phyloP scores from a whole-genome alignment of 1,284 basidiomycete species.

The Papiliotrema laurentii region DNA sequence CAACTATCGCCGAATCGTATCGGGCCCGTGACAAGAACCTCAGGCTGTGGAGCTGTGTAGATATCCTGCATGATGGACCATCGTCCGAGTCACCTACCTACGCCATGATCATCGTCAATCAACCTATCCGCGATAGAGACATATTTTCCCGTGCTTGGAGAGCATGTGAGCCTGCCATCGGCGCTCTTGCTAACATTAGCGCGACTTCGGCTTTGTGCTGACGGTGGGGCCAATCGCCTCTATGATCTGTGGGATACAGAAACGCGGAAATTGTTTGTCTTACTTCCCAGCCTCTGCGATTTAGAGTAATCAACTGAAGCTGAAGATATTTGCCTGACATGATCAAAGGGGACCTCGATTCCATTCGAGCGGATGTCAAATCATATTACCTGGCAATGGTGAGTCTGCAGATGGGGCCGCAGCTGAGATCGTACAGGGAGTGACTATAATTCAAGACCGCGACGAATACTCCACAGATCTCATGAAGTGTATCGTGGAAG shows the following conservation, averaged over 20 bases:
- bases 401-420: neutral
- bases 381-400: conserved; percentile 57
- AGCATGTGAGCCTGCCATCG: conserved; percentile 50
- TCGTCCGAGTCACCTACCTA: conserved; percentile 10
- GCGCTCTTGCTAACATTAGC: conserved; percentile 12
- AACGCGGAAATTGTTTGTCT: conserved; percentile 21
- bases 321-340: conserved; percentile 70
- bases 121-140: conserved; percentile 62
- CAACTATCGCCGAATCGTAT: neutral
- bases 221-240: conserved; percentile 88
- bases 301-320: neutral
- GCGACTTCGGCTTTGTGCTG: conserved; percentile 63
- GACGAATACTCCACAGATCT: conserved; percentile 88
- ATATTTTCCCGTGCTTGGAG: conserved; percentile 69
- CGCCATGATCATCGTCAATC: conserved; percentile 82
- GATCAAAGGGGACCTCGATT: conserved; percentile 92
- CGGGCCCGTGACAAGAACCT: neutral
- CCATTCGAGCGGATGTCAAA: conserved; percentile 68
- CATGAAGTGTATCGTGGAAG: conserved; percentile 76
- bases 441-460: conserved; percentile 61
- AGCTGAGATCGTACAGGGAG: conserved; percentile 53
- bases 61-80: neutral
- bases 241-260: conserved; percentile 58
- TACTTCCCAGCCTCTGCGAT: neutral
- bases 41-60: conserved; percentile 1